Base-by-base conservation (phyloP, 2,329 filamentous ascomycete species). In the Eurotiales sp. region DNA sequence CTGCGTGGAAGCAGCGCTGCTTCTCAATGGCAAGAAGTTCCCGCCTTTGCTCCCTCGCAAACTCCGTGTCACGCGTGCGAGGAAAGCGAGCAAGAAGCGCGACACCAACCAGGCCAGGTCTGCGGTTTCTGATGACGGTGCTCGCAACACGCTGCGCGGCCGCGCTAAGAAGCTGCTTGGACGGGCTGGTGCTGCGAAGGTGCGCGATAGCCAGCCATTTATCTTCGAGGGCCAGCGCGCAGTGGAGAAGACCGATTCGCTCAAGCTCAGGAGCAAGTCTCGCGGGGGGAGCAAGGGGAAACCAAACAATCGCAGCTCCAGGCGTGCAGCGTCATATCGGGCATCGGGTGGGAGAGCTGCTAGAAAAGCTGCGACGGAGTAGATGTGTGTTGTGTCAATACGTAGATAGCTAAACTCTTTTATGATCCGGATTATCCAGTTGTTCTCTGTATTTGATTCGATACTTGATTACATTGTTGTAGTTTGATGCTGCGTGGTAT, bases 41-140 rank as follows among this genome's bases (percentile, higher is more conserved):
- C 90, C 92, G 14, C 92, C 92, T 15, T 85, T 96, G 82, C 83
- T 97, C n/a, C 92, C 92, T 8, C 85, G 93, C 41, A 81, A 85
- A 58, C 77, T 99, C 29, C 87, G 93, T 49, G 91, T 99, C 42
- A 86, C 83, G 43, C 85, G 93, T 55, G 93, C 93, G 64, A 92
- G 90, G 70, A 87, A 87, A 49, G 68, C 81, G 58, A 72, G 73
- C 57, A 79, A 79, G 56, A 78, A 64, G 50, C 56, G 59, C 6
- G 46, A 57, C 48, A 11, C 53, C 50, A 17, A 46, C 52, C 21
- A 59, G 56, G 47, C 56, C 53, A 49, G 54, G 64, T 8, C 8
- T 32, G 45, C 40, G 32, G 46, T 54, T 57, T 43, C 58, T 61
- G 12, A 15, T 22, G 60, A 64, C 22, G 58, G 61, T 37, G 57